Percentiles rank a stretch among this genome's conserved stretches.
phyloP scores from a whole-genome alignment of 257 asterid species.

The Nemophila menziesii region DNA sequence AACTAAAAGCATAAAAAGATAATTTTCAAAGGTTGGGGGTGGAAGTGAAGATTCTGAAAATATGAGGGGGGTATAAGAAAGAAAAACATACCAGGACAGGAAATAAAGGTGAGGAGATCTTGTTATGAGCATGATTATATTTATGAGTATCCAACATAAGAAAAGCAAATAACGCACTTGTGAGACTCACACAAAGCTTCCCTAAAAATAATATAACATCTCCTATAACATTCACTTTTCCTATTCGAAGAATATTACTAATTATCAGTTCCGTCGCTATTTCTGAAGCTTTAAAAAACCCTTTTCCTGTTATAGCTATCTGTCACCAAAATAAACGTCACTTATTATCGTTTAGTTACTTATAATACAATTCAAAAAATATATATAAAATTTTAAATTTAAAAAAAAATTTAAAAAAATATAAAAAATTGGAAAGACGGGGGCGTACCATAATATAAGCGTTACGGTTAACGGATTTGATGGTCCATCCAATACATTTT shows the following conservation, averaged over 20 bases:
- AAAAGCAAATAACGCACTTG: slow-evolving; percentile 80
- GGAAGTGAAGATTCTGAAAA: too few species aligned
- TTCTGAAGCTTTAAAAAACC: slow-evolving; percentile 84
- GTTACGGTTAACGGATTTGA: slow-evolving; percentile 82
- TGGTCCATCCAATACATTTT: slow-evolving; percentile 58
- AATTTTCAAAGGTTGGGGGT: too few species aligned
- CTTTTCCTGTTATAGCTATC: slow-evolving; percentile 96
- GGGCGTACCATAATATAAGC: slow-evolving; percentile 86
- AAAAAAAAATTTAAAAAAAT: not conserved
- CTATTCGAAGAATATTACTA: slow-evolving; percentile 82
- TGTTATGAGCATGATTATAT: slow-evolving; percentile 69
- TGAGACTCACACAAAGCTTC: slow-evolving; percentile 93
- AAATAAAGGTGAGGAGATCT: slow-evolving; percentile 84
- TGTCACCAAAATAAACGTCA: slow-evolving; percentile 15
- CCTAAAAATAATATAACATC: slow-evolving; percentile 93
- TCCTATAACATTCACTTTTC: slow-evolving; percentile 88
- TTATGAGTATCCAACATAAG: slow-evolving; percentile 82
- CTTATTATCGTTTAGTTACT: too few species aligned
- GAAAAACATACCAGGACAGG: slow-evolving; percentile 73
- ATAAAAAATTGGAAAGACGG: not conserved
- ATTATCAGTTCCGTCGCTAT: slow-evolving; percentile 88
- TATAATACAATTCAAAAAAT: not conserved
- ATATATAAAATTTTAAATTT: too few species aligned
- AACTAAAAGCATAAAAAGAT: too few species aligned
- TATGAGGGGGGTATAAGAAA: not conserved